Percentiles rank a stretch among this genome's conserved stretches.
Evolutionary conservation across 192 early-diverging fungal species (phyloP).

Genomic region (Chytriomyces sp.): DNA sequence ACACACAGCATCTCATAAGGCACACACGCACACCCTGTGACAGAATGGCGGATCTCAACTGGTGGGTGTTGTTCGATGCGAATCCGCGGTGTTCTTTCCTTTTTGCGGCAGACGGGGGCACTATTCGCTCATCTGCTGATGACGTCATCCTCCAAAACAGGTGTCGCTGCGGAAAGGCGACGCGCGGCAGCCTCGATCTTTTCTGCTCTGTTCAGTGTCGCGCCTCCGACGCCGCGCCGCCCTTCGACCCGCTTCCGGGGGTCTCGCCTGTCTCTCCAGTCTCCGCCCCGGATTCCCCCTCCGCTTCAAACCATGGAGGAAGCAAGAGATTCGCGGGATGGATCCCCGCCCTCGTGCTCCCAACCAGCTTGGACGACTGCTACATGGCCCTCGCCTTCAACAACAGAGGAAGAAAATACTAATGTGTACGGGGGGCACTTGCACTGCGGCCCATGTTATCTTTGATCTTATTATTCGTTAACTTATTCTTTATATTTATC

Average conservation of each 20-base stretch:
- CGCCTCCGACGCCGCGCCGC: neutral
- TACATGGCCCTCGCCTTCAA: neutral
- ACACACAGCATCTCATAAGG: neutral
- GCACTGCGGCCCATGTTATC: neutral
- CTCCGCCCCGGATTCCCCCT: neutral
- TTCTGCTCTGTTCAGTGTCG: conserved; percentile 6
- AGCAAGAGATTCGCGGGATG: neutral
- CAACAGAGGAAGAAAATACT: neutral
- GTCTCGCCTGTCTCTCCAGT: neutral
- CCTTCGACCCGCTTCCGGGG: neutral
- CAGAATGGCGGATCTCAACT: conserved; percentile 1
- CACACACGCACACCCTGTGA: neutral
- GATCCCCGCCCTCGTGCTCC: neutral
- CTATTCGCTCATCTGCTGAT: neutral
- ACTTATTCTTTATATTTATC: neutral
- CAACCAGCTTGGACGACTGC: neutral
- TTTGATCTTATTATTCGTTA: neutral
- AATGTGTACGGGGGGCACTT: neutral
- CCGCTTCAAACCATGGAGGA: neutral
- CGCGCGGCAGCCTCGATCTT: neutral
- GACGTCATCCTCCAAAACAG: conserved; percentile 8
- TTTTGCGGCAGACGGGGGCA: neutral
- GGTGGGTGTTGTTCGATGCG: neutral
- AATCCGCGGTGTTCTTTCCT: neutral
- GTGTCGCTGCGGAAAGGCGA: conserved; percentile 2